Evolutionary conservation across 352 stramenopile genomes (phyloP).

Genomic region (Globisporangium carolinianum): DNA sequence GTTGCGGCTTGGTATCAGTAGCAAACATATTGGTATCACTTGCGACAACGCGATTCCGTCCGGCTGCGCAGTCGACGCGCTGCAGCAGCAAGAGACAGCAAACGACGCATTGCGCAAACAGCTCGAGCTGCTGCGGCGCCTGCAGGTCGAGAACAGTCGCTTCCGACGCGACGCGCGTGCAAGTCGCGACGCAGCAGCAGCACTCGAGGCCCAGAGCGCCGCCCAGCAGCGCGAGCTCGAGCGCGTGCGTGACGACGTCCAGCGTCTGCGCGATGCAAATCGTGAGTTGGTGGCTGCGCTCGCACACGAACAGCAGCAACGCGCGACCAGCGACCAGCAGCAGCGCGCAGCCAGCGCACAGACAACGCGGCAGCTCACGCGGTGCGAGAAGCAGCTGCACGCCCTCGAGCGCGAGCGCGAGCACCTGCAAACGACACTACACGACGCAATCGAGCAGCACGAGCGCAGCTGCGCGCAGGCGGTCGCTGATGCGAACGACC

Average conservation of each 20-base stretch:
- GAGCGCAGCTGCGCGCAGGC: constrained; percentile 25
- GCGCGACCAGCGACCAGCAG: constrained; percentile 7
- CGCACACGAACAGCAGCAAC: constrained; percentile 19
- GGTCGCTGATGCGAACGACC: constrained; percentile 30
- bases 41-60: no score
- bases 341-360: constrained; percentile 24
- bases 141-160: constrained; percentile 69
- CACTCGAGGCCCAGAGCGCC: constrained; percentile 32
- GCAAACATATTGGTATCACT: background rate
- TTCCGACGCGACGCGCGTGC: constrained; percentile 46
- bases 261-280: constrained; percentile 30
- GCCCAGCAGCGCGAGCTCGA: constrained; percentile 40
- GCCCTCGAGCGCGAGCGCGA: constrained; percentile 24
- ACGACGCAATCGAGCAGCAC: constrained; percentile 26
- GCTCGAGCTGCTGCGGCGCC: constrained; percentile 53
- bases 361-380: constrained; percentile 37
- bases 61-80: constrained; percentile 17
- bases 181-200: constrained; percentile 37
- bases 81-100: constrained; percentile 48
- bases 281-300: constrained; percentile 20
- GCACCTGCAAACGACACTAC: constrained; percentile 28
- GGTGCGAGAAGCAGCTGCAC: constrained; percentile 31
- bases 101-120: constrained; percentile 65
- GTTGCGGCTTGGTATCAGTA: background rate
- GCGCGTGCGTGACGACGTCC: constrained; percentile 30